Evolutionary conservation across 2,329 filamentous ascomycete genomes (phyloP).

Genomic region (Pezizomycotina sp.): DNA sequence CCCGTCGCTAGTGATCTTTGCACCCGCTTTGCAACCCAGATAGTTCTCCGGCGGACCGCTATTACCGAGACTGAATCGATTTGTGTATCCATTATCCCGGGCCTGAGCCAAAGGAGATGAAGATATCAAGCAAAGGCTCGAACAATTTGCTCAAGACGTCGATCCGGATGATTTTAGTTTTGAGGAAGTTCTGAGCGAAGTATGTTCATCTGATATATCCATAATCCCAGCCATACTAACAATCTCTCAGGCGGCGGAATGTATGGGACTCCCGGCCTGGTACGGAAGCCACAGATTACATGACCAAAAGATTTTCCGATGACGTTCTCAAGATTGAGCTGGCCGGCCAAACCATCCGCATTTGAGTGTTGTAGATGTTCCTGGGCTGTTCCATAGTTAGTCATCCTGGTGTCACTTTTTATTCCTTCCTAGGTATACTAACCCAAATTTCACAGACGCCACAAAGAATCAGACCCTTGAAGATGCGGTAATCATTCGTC

Average conservation of each 20-base stretch:
- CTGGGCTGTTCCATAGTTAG: constrained; percentile 25
- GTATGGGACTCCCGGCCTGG: constrained; percentile 23
- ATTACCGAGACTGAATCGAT: constrained; percentile 14
- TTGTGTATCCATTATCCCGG: constrained; percentile 22
- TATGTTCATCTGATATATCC: constrained; percentile 6
- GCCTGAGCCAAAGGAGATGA: constrained; percentile 6
- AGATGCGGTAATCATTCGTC: constrained; percentile 22
- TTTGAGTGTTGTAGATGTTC: constrained; percentile 25
- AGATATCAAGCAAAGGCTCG: constrained; percentile 8
- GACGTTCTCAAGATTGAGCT: constrained; percentile 25
- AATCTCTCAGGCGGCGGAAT: constrained; percentile 15
- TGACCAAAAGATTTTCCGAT: constrained; percentile 20
- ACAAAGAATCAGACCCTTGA: constrained; percentile 22
- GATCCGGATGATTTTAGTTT: constrained; percentile 15
- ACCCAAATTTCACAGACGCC: constrained; percentile 12
- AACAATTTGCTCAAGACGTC: constrained; percentile 15
- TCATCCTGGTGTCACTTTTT: neutral
- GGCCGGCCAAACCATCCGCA: constrained; percentile 20
- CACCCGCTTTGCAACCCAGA: constrained; percentile 26
- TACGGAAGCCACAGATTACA: constrained; percentile 3
- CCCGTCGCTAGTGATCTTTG: constrained; percentile 23
- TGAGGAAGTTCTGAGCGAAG: constrained; percentile 15
- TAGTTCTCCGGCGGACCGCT: constrained; percentile 22
- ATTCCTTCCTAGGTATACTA: neutral
- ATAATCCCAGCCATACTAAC: neutral